phyloP scores from a whole-genome alignment of 1,284 basidiomycete genomes.

The Ceratobasidium sp. region DNA sequence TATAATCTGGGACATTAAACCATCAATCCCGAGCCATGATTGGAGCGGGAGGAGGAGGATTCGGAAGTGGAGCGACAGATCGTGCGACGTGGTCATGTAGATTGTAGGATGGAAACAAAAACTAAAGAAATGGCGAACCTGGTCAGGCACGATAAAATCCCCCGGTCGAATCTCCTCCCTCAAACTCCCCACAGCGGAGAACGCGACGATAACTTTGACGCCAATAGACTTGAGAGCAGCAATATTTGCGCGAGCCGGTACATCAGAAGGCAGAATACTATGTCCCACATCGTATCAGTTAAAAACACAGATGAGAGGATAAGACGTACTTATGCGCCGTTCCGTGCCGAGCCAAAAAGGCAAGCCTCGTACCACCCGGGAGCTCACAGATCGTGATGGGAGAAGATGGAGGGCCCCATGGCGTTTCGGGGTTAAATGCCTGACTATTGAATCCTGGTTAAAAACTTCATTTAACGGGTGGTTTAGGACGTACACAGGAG shows the following conservation, averaged over 20 bases:
- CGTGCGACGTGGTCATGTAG: too few relatives aligned
- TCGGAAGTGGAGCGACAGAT: too few relatives aligned
- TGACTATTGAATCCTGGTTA: conserved; percentile 61
- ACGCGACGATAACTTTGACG: conserved; percentile 89
- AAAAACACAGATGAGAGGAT: too few relatives aligned
- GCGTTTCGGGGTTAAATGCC: conserved; percentile 78
- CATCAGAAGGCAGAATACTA: conserved; percentile 72
- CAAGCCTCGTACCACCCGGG: conserved; percentile 81
- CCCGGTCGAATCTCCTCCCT: conserved; percentile 94
- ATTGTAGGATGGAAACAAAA: background rate
- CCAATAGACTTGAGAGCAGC: conserved; percentile 95
- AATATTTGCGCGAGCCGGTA: conserved; percentile 93
- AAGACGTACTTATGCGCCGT: conserved; percentile 71
- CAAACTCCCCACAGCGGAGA: conserved; percentile 96
- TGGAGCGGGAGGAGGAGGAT: background rate
- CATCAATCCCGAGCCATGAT: background rate
- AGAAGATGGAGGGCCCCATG: conserved; percentile 94
- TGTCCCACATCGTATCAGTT: too few relatives aligned
- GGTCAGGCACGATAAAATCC: conserved; percentile 88
- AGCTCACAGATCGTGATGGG: conserved; percentile 90
- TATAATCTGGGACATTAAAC: conserved; percentile 69
- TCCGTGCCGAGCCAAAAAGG: conserved; percentile 95
- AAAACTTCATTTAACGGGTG: background rate
- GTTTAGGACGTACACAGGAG: conserved; percentile 70
- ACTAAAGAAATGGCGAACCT: conserved; percentile 56